phyloP scores from a whole-genome alignment of 352 stramenopile genomes.

The Globisporangium heterothallicum region DNA sequence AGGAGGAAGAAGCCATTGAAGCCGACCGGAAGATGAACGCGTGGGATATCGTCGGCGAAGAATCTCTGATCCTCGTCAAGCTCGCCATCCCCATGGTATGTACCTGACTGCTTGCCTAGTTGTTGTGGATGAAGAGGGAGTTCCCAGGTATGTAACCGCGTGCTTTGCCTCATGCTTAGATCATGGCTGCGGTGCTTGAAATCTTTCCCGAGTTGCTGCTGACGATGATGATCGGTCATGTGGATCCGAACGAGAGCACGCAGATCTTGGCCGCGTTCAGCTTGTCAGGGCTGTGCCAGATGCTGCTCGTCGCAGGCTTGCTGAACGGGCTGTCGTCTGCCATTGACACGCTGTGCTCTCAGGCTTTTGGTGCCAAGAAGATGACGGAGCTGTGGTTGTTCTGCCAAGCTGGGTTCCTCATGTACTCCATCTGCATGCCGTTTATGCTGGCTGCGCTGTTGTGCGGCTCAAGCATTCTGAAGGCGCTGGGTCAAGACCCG shows the following conservation, averaged over 20 bases:
- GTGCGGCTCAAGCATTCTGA: constrained; percentile 40
- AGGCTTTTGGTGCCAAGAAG: constrained; percentile 54
- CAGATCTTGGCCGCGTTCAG: constrained; percentile 54
- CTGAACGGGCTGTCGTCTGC: constrained; percentile 48
- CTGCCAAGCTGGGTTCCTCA: constrained; percentile 36
- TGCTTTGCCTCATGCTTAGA: constrained; percentile 17
- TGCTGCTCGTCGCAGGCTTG: constrained; percentile 42
- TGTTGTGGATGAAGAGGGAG: no score
- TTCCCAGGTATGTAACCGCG: constrained; percentile 4
- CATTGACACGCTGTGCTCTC: constrained; percentile 60
- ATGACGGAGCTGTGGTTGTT: constrained; percentile 62
- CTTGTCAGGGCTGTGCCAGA: constrained; percentile 42
- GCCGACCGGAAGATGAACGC: constrained; percentile 18
- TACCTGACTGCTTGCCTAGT: no score
- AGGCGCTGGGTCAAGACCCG: constrained; percentile 44
- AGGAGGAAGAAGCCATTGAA: constrained; percentile 25
- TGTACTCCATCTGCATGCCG: constrained; percentile 33
- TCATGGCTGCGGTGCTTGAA: constrained; percentile 41
- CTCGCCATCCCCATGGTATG: constrained; percentile 34
- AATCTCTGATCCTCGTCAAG: constrained; percentile 22
- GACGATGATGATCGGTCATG: constrained; percentile 61
- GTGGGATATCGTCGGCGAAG: constrained; percentile 34
- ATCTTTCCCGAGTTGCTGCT: constrained; percentile 40
- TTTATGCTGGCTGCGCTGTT: constrained; percentile 32
- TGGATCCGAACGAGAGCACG: constrained; percentile 36